Percentiles rank a stretch among this genome's conserved stretches.
phyloP scores from a whole-genome alignment of 1,284 basidiomycete genomes.

The Ustilago shanxiensis region DNA sequence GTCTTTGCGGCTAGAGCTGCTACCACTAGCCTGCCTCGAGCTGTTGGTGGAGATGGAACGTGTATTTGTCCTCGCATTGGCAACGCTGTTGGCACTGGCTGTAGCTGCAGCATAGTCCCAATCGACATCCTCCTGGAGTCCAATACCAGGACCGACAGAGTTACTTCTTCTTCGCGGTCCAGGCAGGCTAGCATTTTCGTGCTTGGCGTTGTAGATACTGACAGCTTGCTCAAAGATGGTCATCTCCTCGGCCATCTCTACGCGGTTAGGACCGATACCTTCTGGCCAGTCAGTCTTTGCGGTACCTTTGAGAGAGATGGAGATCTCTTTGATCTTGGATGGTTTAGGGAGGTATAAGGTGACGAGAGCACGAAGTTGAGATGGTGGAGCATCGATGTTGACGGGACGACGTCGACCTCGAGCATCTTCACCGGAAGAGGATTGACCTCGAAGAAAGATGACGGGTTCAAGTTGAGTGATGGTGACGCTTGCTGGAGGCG shows the following conservation, averaged over 20 bases:
- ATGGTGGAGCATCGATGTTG: slow-evolving; percentile 75
- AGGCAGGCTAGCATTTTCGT: slow-evolving; percentile 15
- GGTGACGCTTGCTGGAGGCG: slow-evolving; percentile 49
- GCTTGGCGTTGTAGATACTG: slow-evolving; percentile 76
- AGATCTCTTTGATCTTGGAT: slow-evolving; percentile 86
- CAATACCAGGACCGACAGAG: slow-evolving; percentile 83
- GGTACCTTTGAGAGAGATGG: slow-evolving; percentile 82
- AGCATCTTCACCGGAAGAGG: slow-evolving; percentile 54
- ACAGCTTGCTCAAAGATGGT: slow-evolving; percentile 80
- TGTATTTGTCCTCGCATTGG: neutral
- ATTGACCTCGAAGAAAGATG: slow-evolving; percentile 65
- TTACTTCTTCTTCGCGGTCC: slow-evolving; percentile 72
- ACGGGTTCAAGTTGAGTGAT: slow-evolving; percentile 64
- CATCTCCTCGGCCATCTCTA: slow-evolving; percentile 85
- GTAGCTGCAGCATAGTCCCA: slow-evolving; percentile 64
- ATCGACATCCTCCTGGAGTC: slow-evolving; percentile 71
- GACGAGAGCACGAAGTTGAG: slow-evolving; percentile 88
- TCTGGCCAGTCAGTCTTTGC: slow-evolving; percentile 82
- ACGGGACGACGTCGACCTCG: slow-evolving; percentile 53
- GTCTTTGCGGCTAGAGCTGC: slow-evolving; percentile 13
- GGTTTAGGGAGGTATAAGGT: slow-evolving; percentile 84
- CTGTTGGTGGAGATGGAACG: neutral
- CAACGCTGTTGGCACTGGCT: neutral
- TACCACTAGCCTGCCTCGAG: slow-evolving; percentile 12
- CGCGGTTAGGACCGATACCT: slow-evolving; percentile 82